Evolutionary conservation across 2,329 filamentous ascomycete genomes (phyloP).

Genomic region (Neofusicoccum sp.): DNA sequence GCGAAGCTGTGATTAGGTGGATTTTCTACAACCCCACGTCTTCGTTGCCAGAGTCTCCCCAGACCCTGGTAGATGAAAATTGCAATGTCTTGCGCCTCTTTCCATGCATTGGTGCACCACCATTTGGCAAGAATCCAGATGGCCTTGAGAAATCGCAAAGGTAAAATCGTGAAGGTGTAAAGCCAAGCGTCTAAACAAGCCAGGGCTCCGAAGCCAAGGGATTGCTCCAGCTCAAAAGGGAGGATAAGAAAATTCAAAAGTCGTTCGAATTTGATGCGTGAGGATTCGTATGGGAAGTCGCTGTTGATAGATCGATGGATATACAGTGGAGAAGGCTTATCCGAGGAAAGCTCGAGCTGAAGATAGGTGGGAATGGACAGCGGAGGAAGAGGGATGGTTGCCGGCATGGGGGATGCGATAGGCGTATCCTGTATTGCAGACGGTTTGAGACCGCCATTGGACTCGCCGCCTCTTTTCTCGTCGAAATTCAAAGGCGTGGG

Average conservation of each 20-base stretch:
- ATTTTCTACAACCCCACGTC: constrained; percentile 47
- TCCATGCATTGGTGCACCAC: constrained; percentile 70
- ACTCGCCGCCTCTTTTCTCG: constrained; percentile 26
- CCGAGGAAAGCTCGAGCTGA: constrained; percentile 63
- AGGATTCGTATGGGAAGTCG: constrained; percentile 84
- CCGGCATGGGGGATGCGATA: constrained; percentile 46
- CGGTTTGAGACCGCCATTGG: constrained; percentile 27
- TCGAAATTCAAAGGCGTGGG: constrained; percentile 36
- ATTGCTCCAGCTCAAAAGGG: constrained; percentile 76
- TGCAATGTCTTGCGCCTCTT: constrained; percentile 69
- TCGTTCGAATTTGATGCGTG: constrained; percentile 85
- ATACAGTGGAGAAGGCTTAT: constrained; percentile 60
- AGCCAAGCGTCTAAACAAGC: constrained; percentile 96
- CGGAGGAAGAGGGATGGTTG: constrained; percentile 59
- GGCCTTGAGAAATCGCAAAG: constrained; percentile 81
- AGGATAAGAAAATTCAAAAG: constrained; percentile 84
- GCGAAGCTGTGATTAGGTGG: constrained; percentile 1
- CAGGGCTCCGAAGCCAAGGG: constrained; percentile 81
- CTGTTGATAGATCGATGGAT: constrained; percentile 57
- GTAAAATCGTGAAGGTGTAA: constrained; percentile 93
- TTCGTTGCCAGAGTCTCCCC: constrained; percentile 71
- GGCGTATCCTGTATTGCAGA: constrained; percentile 32
- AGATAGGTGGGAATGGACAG: constrained; percentile 64
- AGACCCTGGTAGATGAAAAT: constrained; percentile 77
- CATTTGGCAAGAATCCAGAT: constrained; percentile 72